Evolutionary conservation across 495 filamentous ascomycete species (phyloP).

Genomic region (Penicillium verhagenii): DNA sequence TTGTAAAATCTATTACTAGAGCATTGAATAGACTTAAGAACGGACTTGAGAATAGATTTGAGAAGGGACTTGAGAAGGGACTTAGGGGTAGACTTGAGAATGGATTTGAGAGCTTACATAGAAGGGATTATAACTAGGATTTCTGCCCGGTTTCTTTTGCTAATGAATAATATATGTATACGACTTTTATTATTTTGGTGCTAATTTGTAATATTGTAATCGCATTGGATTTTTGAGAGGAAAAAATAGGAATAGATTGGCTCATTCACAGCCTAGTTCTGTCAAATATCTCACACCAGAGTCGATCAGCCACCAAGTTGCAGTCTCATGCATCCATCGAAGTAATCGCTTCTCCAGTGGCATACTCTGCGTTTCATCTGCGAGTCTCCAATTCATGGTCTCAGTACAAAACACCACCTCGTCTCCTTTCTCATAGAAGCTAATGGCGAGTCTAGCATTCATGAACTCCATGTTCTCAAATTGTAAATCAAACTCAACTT

Average conservation of each 20-base stretch:
- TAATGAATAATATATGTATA: not conserved
- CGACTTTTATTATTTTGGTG: too few relatives aligned
- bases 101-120: too few relatives aligned
- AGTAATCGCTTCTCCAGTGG: constrained; percentile 30
- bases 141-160: too few relatives aligned
- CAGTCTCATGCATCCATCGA: constrained; percentile 36
- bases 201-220: too few relatives aligned
- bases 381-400: constrained; percentile 35
- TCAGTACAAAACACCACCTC: constrained; percentile 31
- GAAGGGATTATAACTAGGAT: too few relatives aligned
- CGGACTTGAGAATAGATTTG: too few relatives aligned
- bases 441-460: constrained; percentile 30
- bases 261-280: constrained; percentile 13
- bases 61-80: too few relatives aligned
- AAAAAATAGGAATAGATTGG: not conserved
- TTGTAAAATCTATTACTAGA: too few relatives aligned
- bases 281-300: constrained; percentile 37
- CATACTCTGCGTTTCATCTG: constrained; percentile 19
- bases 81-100: too few relatives aligned
- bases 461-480: constrained; percentile 18
- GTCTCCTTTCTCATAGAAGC: constrained; percentile 14
- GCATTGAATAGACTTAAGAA: too few relatives aligned
- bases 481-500: constrained; percentile 36
- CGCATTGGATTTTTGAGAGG: too few relatives aligned
- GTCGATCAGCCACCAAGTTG: constrained; percentile 42